Evolutionary conservation across 306 rosid species (phyloP).

Genomic region (Prunus armeniaca): DNA sequence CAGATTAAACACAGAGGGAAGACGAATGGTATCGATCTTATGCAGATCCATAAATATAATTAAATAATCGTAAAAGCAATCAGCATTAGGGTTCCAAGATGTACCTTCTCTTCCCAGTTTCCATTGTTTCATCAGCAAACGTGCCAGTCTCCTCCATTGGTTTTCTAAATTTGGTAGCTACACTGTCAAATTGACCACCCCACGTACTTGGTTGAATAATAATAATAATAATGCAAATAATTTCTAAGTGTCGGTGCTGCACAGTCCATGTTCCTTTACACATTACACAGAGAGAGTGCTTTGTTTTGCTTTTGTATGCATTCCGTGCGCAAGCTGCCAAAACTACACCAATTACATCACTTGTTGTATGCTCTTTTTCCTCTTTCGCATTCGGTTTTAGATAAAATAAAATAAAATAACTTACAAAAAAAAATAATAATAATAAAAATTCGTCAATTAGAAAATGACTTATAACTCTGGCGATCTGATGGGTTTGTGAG

Average conservation of each 20-base stretch:
- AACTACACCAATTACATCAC: not conserved
- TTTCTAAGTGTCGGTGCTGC: not conserved
- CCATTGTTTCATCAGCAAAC: not conserved
- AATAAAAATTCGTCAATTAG: not conserved
- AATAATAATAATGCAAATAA: not conserved
- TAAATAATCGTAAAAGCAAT: not conserved
- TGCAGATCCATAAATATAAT: not conserved
- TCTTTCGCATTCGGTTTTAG: not conserved
- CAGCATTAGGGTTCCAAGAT: not conserved
- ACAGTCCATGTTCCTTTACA: not conserved
- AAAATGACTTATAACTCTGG: too few relatives aligned
- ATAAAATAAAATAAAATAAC: not conserved
- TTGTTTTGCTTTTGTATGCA: not conserved
- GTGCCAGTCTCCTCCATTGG: constrained; percentile 6
- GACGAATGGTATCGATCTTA: too few relatives aligned
- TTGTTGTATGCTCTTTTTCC: not conserved
- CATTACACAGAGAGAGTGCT: not conserved
- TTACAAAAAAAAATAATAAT: not conserved
- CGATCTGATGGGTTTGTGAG: too few relatives aligned
- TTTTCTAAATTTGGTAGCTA: not conserved
- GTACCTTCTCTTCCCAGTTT: not conserved
- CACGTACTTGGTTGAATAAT: not conserved
- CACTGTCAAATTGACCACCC: constrained; percentile 14
- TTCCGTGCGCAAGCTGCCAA: not conserved
- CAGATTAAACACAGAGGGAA: not conserved